A percentile compares a stretch with the other conserved stretches of the same genome.
phyloP scores from a whole-genome alignment of 306 rosid genomes.

The Abrus pulchellus region DNA sequence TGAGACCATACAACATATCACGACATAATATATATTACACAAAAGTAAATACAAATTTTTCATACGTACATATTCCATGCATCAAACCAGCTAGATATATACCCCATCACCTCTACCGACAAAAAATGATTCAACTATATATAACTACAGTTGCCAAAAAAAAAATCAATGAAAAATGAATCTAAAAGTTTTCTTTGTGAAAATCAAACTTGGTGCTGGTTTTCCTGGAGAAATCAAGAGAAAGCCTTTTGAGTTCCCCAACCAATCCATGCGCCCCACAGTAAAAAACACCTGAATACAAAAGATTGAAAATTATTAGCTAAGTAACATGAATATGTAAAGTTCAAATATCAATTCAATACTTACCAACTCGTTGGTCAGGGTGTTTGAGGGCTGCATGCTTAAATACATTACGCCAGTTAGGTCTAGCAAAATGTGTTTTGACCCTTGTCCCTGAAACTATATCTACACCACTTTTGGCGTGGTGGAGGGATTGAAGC shows the following conservation, averaged over 20 bases:
- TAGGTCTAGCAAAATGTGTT: slow-evolving; percentile 85
- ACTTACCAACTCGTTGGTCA: slow-evolving; percentile 78
- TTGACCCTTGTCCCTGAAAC: slow-evolving; percentile 85
- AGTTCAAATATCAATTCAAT: background rate
- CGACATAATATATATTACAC: background rate
- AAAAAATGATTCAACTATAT: slow-evolving; percentile 39
- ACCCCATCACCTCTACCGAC: background rate
- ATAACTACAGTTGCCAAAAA: slow-evolving; percentile 10
- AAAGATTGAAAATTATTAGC: background rate
- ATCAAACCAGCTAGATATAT: slow-evolving; percentile 27
- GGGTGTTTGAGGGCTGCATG: slow-evolving; percentile 68
- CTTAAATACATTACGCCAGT: slow-evolving; percentile 82
- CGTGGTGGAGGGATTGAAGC: slow-evolving; percentile 87
- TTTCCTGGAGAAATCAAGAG: slow-evolving; percentile 81
- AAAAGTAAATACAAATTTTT: slow-evolving; percentile 1
- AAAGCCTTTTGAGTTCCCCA: slow-evolving; percentile 68
- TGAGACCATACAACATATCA: slow-evolving; percentile 9
- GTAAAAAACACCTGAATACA: slow-evolving; percentile 77
- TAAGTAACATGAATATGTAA: background rate
- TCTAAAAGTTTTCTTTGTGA: slow-evolving; percentile 86
- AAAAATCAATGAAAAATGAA: background rate
- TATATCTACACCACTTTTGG: slow-evolving; percentile 74
- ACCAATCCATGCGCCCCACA: slow-evolving; percentile 81
- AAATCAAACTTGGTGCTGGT: slow-evolving; percentile 89
- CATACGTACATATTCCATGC: slow-evolving; percentile 12